These are phyloP conservation scores for Ottelia alismoides DNA, from an alignment of 106 monocot species.

Conservation along the genomic window DNA sequence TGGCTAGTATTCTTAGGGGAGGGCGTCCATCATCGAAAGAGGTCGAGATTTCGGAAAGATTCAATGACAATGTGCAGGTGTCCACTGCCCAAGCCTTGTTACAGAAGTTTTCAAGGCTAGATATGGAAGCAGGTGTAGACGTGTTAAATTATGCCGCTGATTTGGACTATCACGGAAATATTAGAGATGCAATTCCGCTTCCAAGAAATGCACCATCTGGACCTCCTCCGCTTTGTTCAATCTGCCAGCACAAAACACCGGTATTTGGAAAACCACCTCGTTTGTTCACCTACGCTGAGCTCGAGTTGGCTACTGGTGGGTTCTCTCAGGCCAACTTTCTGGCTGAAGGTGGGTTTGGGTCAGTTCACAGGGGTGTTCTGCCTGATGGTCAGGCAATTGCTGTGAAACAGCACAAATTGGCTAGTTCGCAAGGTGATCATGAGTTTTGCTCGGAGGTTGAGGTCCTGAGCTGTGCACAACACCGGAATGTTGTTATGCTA, in stretches of 20 bases:
- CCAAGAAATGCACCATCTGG: conserved; percentile 15
- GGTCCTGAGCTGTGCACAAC: conserved; percentile 51
- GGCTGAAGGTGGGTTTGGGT: conserved; percentile 31
- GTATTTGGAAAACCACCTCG: conserved; percentile 44
- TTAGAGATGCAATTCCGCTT: conserved; percentile 11
- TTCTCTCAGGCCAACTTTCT: conserved; percentile 37
- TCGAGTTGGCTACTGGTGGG: conserved; percentile 32
- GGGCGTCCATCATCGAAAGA: background rate
- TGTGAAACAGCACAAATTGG: conserved; percentile 33
- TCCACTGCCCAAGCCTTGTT: conserved; percentile 12
- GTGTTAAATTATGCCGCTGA: conserved; percentile 4
- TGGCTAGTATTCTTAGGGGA: background rate
- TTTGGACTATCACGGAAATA: conserved; percentile 2
- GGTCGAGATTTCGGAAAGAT: background rate
- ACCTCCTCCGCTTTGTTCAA: conserved; percentile 46
- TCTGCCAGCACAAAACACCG: conserved; percentile 47
- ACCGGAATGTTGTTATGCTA: conserved; percentile 51
- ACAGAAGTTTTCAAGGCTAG: conserved; percentile 12
- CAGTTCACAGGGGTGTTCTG: conserved; percentile 39
- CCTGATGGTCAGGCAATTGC: conserved; percentile 34
- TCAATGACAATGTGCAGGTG: conserved; percentile 1
- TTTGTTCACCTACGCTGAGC: conserved; percentile 31
- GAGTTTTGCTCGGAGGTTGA: conserved; percentile 48
- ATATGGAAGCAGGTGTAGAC: conserved; percentile 1
- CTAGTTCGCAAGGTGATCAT: conserved; percentile 15